These are phyloP conservation scores for Curvularia lunata DNA, from an alignment of 2,329 filamentous ascomycete species.

Conservation along the genomic window DNA sequence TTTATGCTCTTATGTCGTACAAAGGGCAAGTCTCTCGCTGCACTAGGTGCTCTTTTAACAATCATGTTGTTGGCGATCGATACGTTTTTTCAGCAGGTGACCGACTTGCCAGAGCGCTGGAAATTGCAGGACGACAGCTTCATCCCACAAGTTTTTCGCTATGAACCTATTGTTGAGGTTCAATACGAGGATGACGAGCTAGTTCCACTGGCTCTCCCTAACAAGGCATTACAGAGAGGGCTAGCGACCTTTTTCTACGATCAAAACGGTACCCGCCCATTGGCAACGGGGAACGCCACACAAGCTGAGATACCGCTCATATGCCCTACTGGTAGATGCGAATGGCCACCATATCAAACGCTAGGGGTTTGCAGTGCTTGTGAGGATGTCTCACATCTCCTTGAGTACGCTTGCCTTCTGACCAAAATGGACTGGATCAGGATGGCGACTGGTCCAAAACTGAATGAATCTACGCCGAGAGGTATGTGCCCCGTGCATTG, in stretches of 20 bases:
- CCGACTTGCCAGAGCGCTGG: constrained; percentile 19
- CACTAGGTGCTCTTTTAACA: constrained; percentile 29
- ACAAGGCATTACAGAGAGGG: neutral
- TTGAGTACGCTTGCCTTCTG: constrained; percentile 25
- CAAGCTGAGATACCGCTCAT: constrained; percentile 33
- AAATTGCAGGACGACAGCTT: constrained; percentile 17
- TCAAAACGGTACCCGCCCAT: constrained; percentile 24
- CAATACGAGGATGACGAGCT: neutral
- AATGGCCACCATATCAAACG: constrained; percentile 30
- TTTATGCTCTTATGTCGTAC: constrained; percentile 27
- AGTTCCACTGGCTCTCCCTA: neutral
- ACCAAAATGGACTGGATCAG: constrained; percentile 27
- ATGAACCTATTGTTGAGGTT: constrained; percentile 2
- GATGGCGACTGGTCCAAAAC: constrained; percentile 7
- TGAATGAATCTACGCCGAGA: constrained; percentile 8
- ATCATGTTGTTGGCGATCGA: constrained; percentile 32
- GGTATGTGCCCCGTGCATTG: neutral
- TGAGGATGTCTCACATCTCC: constrained; percentile 20
- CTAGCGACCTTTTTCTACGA: constrained; percentile 25
- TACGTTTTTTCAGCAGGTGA: constrained; percentile 43
- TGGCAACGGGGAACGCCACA: constrained; percentile 20
- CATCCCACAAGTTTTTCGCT: constrained; percentile 19
- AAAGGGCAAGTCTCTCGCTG: constrained; percentile 28
- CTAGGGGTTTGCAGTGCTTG: constrained; percentile 36
- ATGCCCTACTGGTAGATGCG: constrained; percentile 35